Evolutionary conservation across 1,284 basidiomycete species (phyloP).

Genomic region (Pseudomicrostroma phylloplanum): DNA sequence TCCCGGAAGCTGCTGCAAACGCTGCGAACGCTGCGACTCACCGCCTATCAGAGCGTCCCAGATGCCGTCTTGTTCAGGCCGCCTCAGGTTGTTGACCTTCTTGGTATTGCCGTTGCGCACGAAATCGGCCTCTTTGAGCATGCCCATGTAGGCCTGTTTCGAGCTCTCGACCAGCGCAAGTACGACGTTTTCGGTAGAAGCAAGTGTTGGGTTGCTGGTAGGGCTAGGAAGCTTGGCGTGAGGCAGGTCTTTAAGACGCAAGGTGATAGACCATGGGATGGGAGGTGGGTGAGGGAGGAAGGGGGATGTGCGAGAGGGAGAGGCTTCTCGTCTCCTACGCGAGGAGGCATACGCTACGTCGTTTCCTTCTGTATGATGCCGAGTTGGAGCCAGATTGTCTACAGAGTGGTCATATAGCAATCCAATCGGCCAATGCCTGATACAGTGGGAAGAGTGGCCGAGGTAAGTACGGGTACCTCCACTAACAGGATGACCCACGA

Average conservation of each 20-base stretch:
- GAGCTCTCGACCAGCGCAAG: not conserved
- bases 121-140: slow-evolving; percentile 45
- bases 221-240: slow-evolving; percentile 21
- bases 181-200: not conserved
- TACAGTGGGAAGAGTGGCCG: too few relatives aligned
- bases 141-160: slow-evolving; percentile 31
- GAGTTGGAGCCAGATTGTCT: slow-evolving; percentile 25
- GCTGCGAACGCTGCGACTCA: slow-evolving; percentile 7
- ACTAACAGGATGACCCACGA: too few relatives aligned
- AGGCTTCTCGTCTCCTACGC: too few relatives aligned
- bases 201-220: not conserved
- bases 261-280: slow-evolving; percentile 29
- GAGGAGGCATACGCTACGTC: too few relatives aligned
- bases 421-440: slow-evolving; percentile 37
- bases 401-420: slow-evolving; percentile 39
- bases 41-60: slow-evolving; percentile 33
- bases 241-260: slow-evolving; percentile 32
- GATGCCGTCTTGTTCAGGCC: slow-evolving; percentile 36
- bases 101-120: slow-evolving; percentile 40
- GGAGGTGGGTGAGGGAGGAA: not conserved
- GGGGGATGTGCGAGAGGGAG: not conserved
- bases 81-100: slow-evolving; percentile 33
- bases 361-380: not conserved
- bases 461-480: too few relatives aligned
- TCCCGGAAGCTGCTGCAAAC: too few relatives aligned